Evolutionary conservation across 805 yeast species (phyloP).

Genomic region (Danielia oregonensis): DNA sequence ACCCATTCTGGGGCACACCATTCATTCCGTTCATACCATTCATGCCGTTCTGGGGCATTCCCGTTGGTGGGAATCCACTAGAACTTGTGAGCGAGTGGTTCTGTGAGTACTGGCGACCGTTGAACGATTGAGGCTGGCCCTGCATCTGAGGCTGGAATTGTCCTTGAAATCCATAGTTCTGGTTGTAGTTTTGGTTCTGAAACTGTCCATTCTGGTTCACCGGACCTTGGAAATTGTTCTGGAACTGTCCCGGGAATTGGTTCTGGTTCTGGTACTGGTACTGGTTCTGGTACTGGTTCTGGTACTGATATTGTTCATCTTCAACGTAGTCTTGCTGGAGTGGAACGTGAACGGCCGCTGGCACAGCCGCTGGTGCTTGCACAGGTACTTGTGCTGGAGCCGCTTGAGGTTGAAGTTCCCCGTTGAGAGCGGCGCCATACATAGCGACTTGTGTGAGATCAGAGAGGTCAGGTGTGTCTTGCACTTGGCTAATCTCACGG

Average conservation of each 20-base stretch:
- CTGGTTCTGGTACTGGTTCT: conserved; percentile 1
- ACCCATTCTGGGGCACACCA: conserved; percentile 23
- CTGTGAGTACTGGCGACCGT: neutral
- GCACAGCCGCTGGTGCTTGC: neutral
- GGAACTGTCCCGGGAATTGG: no score
- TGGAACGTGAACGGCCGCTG: no score
- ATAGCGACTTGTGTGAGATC: conserved; percentile 36
- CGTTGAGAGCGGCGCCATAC: conserved; percentile 34
- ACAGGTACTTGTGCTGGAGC: neutral
- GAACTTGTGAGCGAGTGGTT: neutral
- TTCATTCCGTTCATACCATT: no score
- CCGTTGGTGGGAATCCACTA: no score
- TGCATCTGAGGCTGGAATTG: no score
- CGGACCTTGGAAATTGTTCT: no score
- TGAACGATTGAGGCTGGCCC: no score
- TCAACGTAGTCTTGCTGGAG: no score
- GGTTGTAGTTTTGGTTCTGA: neutral
- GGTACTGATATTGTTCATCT: neutral
- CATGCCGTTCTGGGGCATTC: no score
- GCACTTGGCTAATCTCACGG: conserved; percentile 1
- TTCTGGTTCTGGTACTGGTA: conserved; percentile 1
- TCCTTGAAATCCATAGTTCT: neutral
- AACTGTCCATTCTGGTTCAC: no score
- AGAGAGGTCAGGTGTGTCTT: conserved; percentile 24
- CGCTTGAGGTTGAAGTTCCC: conserved; percentile 15